Evolutionary conservation across 495 filamentous ascomycete species (phyloP), one percentile per base, ranked within the genome.

Genomic region (Viridothelium virens): DNA sequence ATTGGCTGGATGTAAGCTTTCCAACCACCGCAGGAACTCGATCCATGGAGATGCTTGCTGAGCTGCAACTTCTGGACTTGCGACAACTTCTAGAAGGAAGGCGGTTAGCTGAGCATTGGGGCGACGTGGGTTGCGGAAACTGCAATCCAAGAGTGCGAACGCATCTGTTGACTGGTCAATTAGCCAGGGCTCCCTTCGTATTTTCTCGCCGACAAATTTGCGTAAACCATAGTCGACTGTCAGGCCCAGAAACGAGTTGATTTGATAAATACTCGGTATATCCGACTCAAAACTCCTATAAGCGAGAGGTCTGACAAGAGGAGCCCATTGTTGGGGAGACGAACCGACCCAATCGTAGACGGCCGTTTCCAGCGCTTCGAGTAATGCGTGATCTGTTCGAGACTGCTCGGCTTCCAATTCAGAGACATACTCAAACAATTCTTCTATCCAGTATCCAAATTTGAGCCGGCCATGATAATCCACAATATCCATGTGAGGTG

Each of bases 31-130:
- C 7, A 59, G 53, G 14, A 59, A 14, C 18, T 59, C 53, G 36
- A 59, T n/a, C 53, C 53, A 59, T 34, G 53, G 53, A 36, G 53
- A 59, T 33, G 25, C 31, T 9, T 59, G 18, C 7, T 59, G 53
- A 59, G 53, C 53, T 9, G 36, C 18, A 31, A 31, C 53, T 59
- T 59, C 53, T 34, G 53, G 53, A 36, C 31, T 59, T 11, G 53
- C 53, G 31, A 59, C 53, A 7, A 59, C 53, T 6, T 59, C 31
- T 3, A 59, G 53, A 10, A 59, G 5, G 18, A 33, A 59, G 5
- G 31, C 33, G 6, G 36, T 2, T 34, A 59, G 53, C 14, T 59
- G 18, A 36, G 5, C 31, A 14, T 59, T 36, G 53, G 53, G 11
- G 5, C 7, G 5, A 7, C 31, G 11, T 7, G 41, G 41, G 14